Evolutionary conservation across 495 filamentous ascomycete species (phyloP).

Genomic region (Arthonia radiata): DNA sequence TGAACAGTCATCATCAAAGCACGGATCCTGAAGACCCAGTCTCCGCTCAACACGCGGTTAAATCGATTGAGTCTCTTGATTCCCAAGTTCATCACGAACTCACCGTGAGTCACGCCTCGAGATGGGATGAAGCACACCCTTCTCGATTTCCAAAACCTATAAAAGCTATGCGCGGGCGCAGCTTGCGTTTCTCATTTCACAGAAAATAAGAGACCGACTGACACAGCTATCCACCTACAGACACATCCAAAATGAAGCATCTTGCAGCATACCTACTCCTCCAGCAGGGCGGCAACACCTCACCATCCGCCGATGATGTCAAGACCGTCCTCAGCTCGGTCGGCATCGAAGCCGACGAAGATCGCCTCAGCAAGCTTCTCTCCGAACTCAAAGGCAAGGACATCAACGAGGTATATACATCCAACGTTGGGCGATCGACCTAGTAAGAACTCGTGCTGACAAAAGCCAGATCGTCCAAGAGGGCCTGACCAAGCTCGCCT

Average conservation of each 20-base stretch:
- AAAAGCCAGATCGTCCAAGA: conserved; percentile 22
- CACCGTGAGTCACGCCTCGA: too few species aligned
- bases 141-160: too few species aligned
- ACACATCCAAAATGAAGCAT: conserved; percentile 80
- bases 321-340: conserved; percentile 81
- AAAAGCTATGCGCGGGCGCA: too few species aligned
- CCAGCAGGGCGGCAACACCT: conserved; percentile 74
- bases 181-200: too few species aligned
- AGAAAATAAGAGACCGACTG: too few species aligned
- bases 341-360: conserved; percentile 80
- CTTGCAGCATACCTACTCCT: conserved; percentile 98
- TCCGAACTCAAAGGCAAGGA: conserved; percentile 93
- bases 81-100: too few species aligned
- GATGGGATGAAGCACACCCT: too few species aligned
- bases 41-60: conserved; percentile 71
- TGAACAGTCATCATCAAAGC: too few species aligned
- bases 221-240: too few species aligned
- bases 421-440: conserved; percentile 1
- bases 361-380: conserved; percentile 65
- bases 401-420: conserved; percentile 67
- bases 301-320: conserved; percentile 67
- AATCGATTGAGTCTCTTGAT: conserved; percentile 88
- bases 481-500: conserved; percentile 83
- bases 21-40: conserved; percentile 74
- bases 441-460: neutral